Conservation (phyloP, 116 monocot genomes). For the Dioscorea cayenensis region DNA sequence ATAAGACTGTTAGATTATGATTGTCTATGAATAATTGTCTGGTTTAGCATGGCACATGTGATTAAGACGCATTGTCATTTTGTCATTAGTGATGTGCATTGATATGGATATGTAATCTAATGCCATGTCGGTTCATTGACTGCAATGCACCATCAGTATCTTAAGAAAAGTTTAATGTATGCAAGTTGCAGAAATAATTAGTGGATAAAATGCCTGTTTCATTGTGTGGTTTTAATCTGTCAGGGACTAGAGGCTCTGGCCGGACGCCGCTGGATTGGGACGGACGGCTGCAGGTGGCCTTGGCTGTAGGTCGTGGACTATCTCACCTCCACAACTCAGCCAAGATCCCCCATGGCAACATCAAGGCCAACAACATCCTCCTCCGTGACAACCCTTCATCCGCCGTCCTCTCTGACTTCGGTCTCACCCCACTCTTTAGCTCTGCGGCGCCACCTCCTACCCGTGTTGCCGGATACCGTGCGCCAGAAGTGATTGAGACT, state of each 20-base stretch:
- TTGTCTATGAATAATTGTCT: not conserved
- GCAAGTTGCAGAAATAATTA: too few relatives aligned
- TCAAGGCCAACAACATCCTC: slow-evolving; percentile 47
- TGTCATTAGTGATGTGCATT: too few relatives aligned
- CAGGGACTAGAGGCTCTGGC: slow-evolving; percentile 1
- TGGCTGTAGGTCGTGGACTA: slow-evolving; percentile 33
- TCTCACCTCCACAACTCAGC: slow-evolving; percentile 32
- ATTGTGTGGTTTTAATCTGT: not conserved
- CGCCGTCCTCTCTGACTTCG: slow-evolving; percentile 31
- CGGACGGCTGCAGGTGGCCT: slow-evolving; percentile 14
- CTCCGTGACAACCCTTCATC: slow-evolving; percentile 17
- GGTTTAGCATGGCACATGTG: not conserved
- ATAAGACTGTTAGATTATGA: too few relatives aligned
- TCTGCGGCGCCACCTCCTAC: not conserved
- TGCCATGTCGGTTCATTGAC: too few relatives aligned
- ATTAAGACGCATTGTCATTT: not conserved
- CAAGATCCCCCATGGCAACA: slow-evolving; percentile 30
- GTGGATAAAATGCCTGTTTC: not conserved
- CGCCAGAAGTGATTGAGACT: slow-evolving; percentile 29
- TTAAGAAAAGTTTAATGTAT: too few relatives aligned
- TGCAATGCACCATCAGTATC: too few relatives aligned
- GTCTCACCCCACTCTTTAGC: slow-evolving; percentile 24
- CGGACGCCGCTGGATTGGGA: slow-evolving; percentile 10
- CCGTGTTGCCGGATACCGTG: slow-evolving; percentile 28
- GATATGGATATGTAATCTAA: too few relatives aligned